phyloP scores from a whole-genome alignment of 352 stramenopile genomes.

The Phytopythium cucurbitacearum region DNA sequence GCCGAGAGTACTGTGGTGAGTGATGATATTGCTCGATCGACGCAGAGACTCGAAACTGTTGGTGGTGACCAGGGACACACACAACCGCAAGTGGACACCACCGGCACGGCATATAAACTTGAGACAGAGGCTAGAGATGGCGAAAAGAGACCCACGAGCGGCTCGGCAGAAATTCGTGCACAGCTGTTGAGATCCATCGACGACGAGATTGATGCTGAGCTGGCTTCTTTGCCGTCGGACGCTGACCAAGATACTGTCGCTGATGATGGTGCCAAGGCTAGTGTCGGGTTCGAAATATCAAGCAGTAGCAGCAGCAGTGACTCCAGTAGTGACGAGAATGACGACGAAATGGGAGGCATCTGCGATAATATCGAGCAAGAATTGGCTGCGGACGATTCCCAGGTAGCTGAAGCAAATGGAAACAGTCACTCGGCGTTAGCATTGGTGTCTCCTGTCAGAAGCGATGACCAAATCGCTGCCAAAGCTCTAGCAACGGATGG shows the following conservation, averaged over 20 bases:
- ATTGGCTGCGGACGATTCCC: not conserved
- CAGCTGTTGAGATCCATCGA: constrained; percentile 21
- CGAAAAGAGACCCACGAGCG: not conserved
- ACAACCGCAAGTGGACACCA: no score
- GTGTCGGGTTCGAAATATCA: not conserved
- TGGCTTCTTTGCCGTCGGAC: constrained; percentile 25
- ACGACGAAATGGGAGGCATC: constrained; percentile 15
- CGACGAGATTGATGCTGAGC: constrained; percentile 32
- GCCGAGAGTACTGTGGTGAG: not conserved
- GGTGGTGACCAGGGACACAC: no score
- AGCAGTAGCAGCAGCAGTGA: constrained; percentile 22
- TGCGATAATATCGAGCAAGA: constrained; percentile 6
- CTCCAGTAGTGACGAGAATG: constrained; percentile 24
- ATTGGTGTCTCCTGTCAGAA: no score
- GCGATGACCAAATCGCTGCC: no score
- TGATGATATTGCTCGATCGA: not conserved
- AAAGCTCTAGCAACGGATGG: no score
- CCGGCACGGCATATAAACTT: not conserved
- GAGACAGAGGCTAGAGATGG: not conserved
- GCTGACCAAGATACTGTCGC: constrained; percentile 11
- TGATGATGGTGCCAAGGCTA: not conserved
- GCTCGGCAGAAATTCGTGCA: not conserved
- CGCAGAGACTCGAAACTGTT: no score
- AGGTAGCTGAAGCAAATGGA: not conserved
- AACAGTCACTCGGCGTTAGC: no score